Evolutionary conservation across 2,329 filamentous ascomycete genomes (phyloP).

Genomic region (Cucurbitaria berberidis): DNA sequence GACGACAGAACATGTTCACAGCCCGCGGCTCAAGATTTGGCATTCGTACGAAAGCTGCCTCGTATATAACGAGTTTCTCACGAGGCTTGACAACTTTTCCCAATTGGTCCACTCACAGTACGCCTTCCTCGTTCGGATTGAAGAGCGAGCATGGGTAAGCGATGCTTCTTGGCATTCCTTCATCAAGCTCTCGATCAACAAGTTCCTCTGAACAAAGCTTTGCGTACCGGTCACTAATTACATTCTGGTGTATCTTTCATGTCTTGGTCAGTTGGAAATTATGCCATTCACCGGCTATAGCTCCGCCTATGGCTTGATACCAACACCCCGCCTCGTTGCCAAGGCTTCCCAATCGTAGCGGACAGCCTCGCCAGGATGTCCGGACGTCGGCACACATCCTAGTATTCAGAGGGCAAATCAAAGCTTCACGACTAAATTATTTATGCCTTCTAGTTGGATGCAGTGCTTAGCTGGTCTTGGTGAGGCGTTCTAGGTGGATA

Average conservation of each 20-base stretch:
- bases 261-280: neutral
- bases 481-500: neutral
- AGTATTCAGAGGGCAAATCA: too few relatives aligned
- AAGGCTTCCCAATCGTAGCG: neutral
- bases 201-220: neutral
- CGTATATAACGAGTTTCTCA: conserved; percentile 5
- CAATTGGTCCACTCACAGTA: too few relatives aligned
- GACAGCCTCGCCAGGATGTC: too few relatives aligned
- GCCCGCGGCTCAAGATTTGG: neutral
- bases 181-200: neutral
- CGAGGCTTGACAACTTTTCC: too few relatives aligned
- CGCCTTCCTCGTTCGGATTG: neutral
- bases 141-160: conserved; percentile 3
- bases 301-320: neutral
- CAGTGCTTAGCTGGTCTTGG: neutral
- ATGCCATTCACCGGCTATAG: too few relatives aligned
- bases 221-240: neutral
- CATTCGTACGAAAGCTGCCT: neutral
- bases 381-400: too few relatives aligned
- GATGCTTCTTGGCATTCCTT: neutral
- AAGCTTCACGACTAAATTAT: too few relatives aligned
- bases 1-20: neutral
- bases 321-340: neutral
- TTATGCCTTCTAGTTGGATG: too few relatives aligned
- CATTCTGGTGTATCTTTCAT: neutral